Base-by-base conservation (phyloP, 306 rosid genomes). In the Ziziphus jujuba region DNA sequence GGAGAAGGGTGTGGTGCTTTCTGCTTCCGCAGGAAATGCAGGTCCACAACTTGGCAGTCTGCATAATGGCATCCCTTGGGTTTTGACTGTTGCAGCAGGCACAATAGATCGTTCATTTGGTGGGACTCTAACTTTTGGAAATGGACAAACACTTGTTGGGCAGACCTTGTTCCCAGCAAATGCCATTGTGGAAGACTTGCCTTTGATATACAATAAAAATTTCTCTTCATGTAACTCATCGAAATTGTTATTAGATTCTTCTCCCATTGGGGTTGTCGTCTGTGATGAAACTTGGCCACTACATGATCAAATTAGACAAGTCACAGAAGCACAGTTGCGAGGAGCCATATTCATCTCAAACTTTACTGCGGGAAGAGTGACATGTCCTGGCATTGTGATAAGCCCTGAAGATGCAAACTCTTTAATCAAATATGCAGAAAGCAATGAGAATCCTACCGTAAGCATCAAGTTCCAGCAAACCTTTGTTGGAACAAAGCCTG, bases 371-470 rank as follows among this genome's bases (percentile, higher is more conserved):
- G 76, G 69, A 19, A 0, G 16, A 0, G 2, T 80, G 12, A 16
- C 48, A 44, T 36, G 69, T 28, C 85, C 87, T 6, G 54, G 84
- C 35, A 74, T 78, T 23, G 81, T 80, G 25, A 73, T 80, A 25
- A 64, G 49, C 61, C 78, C 87, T 12, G 52, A 12, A 3, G 80
- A 85, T 40, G 86, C 65, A 59, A 13, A 38, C 77, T 33, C 51
- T 4, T 70, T 80, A 24, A 62, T 75, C 49, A 62, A 66, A 3
- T 75, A 72, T 57, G 77, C 74, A 31, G 20, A 36, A 19, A 47
- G 40, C 15, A 23, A 22, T 33, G 7, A n/a, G 8, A 22, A 40
- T 1, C 80, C 80, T 0, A n/a, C 48, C 13, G 84, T 60, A 5
- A 70, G 55, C 66, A 70, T 79, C 51, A 78, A 64, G 0, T 78